Percentiles rank a stretch among this genome's conserved stretches.
These are phyloP conservation scores for Trypanosoma mega DNA, from an alignment of 208 protist genomes.

Conservation along the genomic window DNA sequence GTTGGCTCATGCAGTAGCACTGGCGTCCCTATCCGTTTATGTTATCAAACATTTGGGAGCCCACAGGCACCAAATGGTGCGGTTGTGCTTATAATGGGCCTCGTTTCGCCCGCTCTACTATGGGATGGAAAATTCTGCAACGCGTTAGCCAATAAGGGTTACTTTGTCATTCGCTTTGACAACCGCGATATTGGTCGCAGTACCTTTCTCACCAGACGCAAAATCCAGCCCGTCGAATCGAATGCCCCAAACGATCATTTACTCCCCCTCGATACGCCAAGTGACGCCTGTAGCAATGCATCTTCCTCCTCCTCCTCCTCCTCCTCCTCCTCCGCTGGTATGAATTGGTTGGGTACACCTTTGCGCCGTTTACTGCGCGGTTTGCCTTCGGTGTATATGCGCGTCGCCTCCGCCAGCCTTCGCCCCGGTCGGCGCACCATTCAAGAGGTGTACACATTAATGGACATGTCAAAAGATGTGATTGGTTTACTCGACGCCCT, in stretches of 20 bases:
- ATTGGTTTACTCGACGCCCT: slow-evolving; percentile 60
- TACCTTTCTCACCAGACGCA: slow-evolving; percentile 43
- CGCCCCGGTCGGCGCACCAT: background rate
- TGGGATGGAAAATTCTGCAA: slow-evolving; percentile 63
- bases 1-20: slow-evolving; percentile 56
- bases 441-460: slow-evolving; percentile 22
- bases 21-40: slow-evolving; percentile 44
- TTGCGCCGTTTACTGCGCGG: background rate
- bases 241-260: slow-evolving; percentile 11
- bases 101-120: slow-evolving; percentile 44
- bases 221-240: background rate
- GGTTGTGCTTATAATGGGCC: slow-evolving; percentile 65
- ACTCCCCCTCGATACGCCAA: too few relatives aligned
- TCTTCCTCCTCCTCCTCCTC: background rate
- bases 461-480: slow-evolving; percentile 58
- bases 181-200: slow-evolving; percentile 72
- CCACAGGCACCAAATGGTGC: slow-evolving; percentile 2
- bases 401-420: slow-evolving; percentile 9
- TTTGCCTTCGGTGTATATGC: background rate
- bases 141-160: slow-evolving; percentile 30
- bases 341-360: background rate
- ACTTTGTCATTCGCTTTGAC: slow-evolving; percentile 73
- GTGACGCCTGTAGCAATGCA: slow-evolving; percentile 1
- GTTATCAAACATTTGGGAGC: slow-evolving; percentile 68
- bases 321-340: background rate